Evolutionary conservation across 176 grass and related monocot genomes (phyloP), one percentile per base, ranked within the genome.

Genomic region (Olyra latifolia): DNA sequence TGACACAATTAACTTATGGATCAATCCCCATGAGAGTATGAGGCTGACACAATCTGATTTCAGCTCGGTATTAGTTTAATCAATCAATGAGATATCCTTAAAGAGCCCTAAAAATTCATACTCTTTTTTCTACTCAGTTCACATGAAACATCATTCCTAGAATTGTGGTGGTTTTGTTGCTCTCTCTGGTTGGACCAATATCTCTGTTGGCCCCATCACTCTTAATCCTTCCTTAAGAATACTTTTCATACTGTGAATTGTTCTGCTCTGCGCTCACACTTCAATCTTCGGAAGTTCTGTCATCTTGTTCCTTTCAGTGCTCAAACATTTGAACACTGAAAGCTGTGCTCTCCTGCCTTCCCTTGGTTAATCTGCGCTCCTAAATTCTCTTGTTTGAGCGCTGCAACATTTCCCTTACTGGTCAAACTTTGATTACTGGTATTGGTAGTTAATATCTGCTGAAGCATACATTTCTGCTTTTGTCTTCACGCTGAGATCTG

Each of bases 261-360:
- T 25, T 19, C 69, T 75, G 71, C 25, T 84, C 44, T 16, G 53
- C 78, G 64, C 59, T 46, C 19, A 20, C 22, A 50, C 60, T 64
- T 12, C 24, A 70, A 79, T 75, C 54, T 80, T 70, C 87, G 75
- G 53, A 75, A 84, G 62, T 73, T 50, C 68, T 62, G 42, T 46
- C 49, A 27, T 71, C 58, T 56, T 76, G 74, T 27, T 80, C 48
- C 38, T 20, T 80, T 69, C 53, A 55, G 69, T 62, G 16, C 70
- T 76, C 54, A 23, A 41, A 43, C 74, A 15, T 64, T 41, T 5
- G 13, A 74, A 40, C 80, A 72, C 41, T 5, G 4, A 69, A 40
- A 81, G 56, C 28, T 1, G 48, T 8, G 39, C 71, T 28, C 47
- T 71, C 29, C 69, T 43, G 35, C 39, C 8, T 56, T 58, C 42